These are phyloP conservation scores for Lasiosphaeria hispida DNA, from an alignment of 495 filamentous ascomycete species.

Conservation along the genomic window DNA sequence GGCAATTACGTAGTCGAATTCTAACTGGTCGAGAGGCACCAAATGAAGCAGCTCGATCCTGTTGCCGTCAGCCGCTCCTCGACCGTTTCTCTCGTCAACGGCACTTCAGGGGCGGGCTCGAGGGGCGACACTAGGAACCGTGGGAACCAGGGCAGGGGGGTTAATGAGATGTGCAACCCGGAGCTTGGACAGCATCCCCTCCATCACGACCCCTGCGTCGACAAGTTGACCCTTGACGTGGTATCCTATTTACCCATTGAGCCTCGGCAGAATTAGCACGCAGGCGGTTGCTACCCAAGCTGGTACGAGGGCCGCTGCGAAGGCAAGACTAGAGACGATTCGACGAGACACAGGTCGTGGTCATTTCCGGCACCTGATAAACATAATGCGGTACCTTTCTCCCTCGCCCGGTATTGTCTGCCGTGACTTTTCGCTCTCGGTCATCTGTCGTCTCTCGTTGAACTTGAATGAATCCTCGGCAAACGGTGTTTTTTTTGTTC, in stretches of 20 bases:
- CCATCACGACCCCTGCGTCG: constrained; percentile 2
- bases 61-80: neutral
- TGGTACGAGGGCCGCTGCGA: neutral
- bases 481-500: too few species aligned
- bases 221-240: constrained; percentile 7
- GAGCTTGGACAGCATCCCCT: neutral
- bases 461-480: too few species aligned
- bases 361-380: too few species aligned
- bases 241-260: constrained; percentile 12
- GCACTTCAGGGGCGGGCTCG: constrained; percentile 4
- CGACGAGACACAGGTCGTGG: too few species aligned
- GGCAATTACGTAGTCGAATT: too few species aligned
- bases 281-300: neutral
- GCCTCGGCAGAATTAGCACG: constrained; percentile 8
- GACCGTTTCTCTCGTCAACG: constrained; percentile 6
- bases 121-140: neutral
- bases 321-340: too few species aligned
- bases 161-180: neutral
- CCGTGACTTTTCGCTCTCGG: too few species aligned
- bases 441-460: too few species aligned
- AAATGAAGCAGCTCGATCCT: neutral
- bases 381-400: too few species aligned
- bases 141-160: neutral
- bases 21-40: constrained; percentile 11
- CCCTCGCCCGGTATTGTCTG: too few species aligned